Conservation (phyloP, 805 yeast genomes). For the Cyberlindnera samutprakarnensis region DNA sequence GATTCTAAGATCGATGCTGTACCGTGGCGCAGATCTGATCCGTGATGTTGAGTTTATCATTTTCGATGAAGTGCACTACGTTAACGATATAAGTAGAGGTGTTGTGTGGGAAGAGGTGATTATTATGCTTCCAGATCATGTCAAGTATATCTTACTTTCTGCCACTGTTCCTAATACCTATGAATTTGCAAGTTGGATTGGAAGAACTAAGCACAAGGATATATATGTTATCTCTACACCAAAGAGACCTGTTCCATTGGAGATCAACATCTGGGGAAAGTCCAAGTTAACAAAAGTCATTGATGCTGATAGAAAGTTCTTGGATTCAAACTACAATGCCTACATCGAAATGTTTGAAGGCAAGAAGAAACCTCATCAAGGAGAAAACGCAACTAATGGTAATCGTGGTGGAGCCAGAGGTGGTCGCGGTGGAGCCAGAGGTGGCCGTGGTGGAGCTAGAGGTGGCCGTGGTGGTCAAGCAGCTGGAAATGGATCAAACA, state of each 20-base stretch:
- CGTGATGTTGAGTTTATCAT: slow-evolving; percentile 97
- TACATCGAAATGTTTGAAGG: slow-evolving; percentile 47
- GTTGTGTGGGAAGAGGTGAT: slow-evolving; percentile 99
- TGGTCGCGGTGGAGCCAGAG: slow-evolving; percentile 27
- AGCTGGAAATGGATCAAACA: slow-evolving; percentile 27
- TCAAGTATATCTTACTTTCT: slow-evolving; percentile 80
- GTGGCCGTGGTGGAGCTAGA: slow-evolving; percentile 37
- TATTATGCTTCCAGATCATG: slow-evolving; percentile 95
- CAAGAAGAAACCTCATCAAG: slow-evolving; percentile 30
- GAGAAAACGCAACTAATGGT: slow-evolving; percentile 36
- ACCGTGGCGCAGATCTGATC: slow-evolving; percentile 92
- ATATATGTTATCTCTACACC: slow-evolving; percentile 95
- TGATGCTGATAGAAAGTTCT: slow-evolving; percentile 63
- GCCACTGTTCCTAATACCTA: slow-evolving; percentile 99
- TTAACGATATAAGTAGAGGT: slow-evolving; percentile 94
- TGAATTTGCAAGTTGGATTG: slow-evolving; percentile 98
- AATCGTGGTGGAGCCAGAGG: slow-evolving; percentile 37
- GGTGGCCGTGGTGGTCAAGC: slow-evolving; percentile 30
- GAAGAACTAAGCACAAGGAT: slow-evolving; percentile 92
- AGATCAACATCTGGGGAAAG: slow-evolving; percentile 80
- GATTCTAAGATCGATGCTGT: slow-evolving; percentile 89
- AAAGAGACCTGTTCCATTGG: slow-evolving; percentile 94
- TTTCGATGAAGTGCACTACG: slow-evolving; percentile 97
- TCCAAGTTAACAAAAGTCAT: slow-evolving; percentile 65
- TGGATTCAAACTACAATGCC: slow-evolving; percentile 52